Evolutionary conservation across 2,329 filamentous ascomycete species (phyloP).

Genomic region (Ramularia endophylla): DNA sequence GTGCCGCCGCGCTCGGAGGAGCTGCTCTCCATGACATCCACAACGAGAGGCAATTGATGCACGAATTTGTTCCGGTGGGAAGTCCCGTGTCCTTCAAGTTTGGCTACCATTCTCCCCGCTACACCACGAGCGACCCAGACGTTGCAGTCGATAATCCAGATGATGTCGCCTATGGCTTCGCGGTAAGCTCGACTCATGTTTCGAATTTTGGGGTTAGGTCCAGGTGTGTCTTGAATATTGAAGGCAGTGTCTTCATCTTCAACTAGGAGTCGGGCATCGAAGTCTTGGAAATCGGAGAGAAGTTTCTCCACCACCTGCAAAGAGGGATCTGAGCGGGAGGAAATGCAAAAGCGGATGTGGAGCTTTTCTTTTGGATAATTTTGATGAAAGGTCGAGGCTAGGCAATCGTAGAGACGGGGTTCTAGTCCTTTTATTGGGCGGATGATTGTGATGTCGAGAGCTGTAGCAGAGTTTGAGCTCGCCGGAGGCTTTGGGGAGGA

Average conservation of each 20-base stretch:
- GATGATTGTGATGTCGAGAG: conserved; percentile 83
- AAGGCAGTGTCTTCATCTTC: conserved; percentile 69
- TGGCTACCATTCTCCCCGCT: conserved; percentile 82
- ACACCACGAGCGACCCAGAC: conserved; percentile 81
- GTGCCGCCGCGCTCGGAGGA: conserved; percentile 6
- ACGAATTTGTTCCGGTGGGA: conserved; percentile 71
- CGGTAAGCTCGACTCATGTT: conserved; percentile 93
- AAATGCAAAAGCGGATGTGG: conserved; percentile 76
- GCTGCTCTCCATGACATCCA: conserved; percentile 54
- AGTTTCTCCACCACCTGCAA: conserved; percentile 67
- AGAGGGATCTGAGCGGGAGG: conserved; percentile 67
- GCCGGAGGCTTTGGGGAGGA: conserved; percentile 33
- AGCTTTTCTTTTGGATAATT: conserved; percentile 71
- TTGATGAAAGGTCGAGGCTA: conserved; percentile 78
- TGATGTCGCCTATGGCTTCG: conserved; percentile 77
- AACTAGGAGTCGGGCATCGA: conserved; percentile 67
- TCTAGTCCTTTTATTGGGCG: conserved; percentile 92
- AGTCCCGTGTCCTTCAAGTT: conserved; percentile 63
- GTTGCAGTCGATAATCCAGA: conserved; percentile 97
- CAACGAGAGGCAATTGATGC: conserved; percentile 82
- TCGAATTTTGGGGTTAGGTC: conserved; percentile 96
- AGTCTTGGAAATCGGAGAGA: conserved; percentile 63
- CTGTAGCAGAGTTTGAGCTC: conserved; percentile 30
- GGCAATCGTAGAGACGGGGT: conserved; percentile 83
- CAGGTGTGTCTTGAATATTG: conserved; percentile 52